Percentiles rank a stretch among this genome's conserved stretches.
Evolutionary conservation across 2,329 filamentous ascomycete genomes (phyloP).

Genomic region (Aspergillus chevalieri): DNA sequence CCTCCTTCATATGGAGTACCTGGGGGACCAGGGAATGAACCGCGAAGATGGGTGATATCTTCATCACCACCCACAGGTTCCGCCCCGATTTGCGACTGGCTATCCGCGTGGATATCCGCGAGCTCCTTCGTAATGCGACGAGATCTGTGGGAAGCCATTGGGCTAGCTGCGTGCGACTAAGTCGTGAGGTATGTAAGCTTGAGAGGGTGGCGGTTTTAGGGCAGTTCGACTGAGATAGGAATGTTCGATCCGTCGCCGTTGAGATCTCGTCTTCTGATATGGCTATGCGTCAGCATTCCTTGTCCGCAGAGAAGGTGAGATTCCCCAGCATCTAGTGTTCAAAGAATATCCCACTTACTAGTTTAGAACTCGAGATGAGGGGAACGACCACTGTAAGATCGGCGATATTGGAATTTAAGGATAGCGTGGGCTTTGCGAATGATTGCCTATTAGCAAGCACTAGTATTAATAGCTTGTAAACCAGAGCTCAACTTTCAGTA

Average conservation of each 20-base stretch:
- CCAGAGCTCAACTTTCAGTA: no score
- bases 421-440: no score
- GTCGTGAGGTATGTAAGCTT: no score
- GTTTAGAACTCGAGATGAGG: no score
- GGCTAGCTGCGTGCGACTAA: conserved; percentile 6
- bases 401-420: no score
- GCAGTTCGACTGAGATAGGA: background rate
- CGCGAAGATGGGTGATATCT: conserved; percentile 75
- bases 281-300: background rate
- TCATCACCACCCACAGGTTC: conserved; percentile 55
- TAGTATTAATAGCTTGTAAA: no score
- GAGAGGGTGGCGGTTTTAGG: no score
- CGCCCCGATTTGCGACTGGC: conserved; percentile 69
- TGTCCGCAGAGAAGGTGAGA: background rate
- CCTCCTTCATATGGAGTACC: conserved; percentile 92
- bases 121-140: conserved; percentile 50
- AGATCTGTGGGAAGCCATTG: conserved; percentile 52
- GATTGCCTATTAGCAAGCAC: no score
- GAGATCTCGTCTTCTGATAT: background rate
- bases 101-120: conserved; percentile 53
- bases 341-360: no score
- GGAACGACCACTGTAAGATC: no score
- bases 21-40: conserved; percentile 77
- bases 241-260: background rate
- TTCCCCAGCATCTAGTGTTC: no score